These are phyloP conservation scores for Cryptococcus floricola DNA, from an alignment of 1,284 basidiomycete species.

Conservation along the genomic window DNA sequence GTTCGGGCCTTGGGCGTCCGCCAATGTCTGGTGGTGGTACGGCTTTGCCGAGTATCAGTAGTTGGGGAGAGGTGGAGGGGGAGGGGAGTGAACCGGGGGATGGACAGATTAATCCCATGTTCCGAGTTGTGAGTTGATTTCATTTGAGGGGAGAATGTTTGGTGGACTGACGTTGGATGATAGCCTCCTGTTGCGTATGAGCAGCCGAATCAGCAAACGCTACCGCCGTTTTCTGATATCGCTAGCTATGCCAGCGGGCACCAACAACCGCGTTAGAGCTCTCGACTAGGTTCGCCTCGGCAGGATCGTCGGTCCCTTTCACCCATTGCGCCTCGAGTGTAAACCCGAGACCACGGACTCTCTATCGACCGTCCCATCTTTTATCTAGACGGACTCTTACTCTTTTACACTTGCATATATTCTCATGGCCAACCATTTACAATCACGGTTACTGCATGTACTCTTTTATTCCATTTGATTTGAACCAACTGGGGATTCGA, in stretches of 20 bases:
- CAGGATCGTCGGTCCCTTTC: too few species aligned
- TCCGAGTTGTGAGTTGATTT: constrained; percentile 70
- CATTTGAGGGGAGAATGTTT: not conserved
- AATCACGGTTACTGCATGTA: not conserved
- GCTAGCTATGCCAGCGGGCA: constrained; percentile 55
- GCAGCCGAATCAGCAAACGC: constrained; percentile 43
- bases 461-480: too few species aligned
- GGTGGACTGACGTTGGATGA: not conserved
- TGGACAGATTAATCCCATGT: constrained; percentile 72
- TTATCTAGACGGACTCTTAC: too few species aligned
- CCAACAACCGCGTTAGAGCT: not conserved
- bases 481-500: too few species aligned
- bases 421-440: not conserved
- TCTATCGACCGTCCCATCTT: too few species aligned
- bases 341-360: too few species aligned
- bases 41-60: constrained; percentile 52
- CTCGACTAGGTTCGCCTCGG: too few species aligned
- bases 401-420: not conserved
- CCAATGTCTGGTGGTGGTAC: constrained; percentile 30
- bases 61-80: constrained; percentile 22
- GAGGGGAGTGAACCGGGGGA: constrained; percentile 2
- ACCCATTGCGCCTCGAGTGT: too few species aligned
- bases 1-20: constrained; percentile 20
- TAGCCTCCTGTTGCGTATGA: constrained; percentile 14
- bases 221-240: constrained; percentile 53